Evolutionary conservation across 257 asterid species (phyloP), one percentile per base, ranked within the genome.

Genomic region (Ilex aquifolium): DNA sequence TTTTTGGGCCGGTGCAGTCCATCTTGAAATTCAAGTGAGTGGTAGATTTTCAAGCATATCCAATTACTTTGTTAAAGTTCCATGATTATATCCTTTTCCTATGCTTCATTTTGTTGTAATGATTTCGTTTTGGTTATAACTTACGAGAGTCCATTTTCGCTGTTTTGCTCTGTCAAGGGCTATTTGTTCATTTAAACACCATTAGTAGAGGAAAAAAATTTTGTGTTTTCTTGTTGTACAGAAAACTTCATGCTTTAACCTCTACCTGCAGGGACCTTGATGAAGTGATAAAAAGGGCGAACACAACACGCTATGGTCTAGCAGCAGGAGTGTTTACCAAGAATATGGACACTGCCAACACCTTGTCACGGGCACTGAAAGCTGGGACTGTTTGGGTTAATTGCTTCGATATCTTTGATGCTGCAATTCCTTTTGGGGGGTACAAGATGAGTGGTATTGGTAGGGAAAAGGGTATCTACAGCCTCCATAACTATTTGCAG

Each of bases 361-460:
- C 81, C 12, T 0, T 90, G 74, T 65, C 87, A 0, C 72, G 97
- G 61, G 95, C 85, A 60, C 39, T 90, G 49, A 79, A 59, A 69
- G 95, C 85, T 0, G 97, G 97, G 15, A 80, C 88, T 0, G 80
- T 87, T 44, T 90, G 92, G 95, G 64, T 85, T 0, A 90, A 90
- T 79, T 90, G 95, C 70, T 90, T 52, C 68, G 80, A 87, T 32
- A 84, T 85, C 10, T 87, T 82, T 56, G 91, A 85, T 16, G 92
- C 90, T 1, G 84, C 76, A 2, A 80, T 87, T 15, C 95, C 95
- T 0, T 87, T 87, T 52, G 97, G 97, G 9, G 97, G 97, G 68
- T 87, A 85, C 80, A 90, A 90, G 66, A 87, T 90, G 95, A 90
- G 95, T 42, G 97, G 97, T 39, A 73, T 64, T 15, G 97, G 97